These are phyloP conservation scores for Boletus huronensis DNA, from an alignment of 768 basidiomycete genomes.

Conservation along the genomic window DNA sequence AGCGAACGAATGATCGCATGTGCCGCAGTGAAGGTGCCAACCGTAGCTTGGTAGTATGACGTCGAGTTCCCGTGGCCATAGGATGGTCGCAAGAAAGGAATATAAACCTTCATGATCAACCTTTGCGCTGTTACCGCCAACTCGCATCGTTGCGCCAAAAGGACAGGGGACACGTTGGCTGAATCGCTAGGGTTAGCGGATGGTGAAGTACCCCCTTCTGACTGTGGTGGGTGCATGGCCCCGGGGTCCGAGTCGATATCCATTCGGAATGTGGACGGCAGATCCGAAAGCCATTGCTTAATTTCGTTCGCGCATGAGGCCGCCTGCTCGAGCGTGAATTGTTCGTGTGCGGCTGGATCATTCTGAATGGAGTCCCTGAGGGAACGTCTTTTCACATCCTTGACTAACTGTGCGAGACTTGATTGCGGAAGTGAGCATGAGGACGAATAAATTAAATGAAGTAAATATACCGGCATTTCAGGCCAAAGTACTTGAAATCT, in stretches of 20 bases:
- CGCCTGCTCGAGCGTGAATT: conserved; percentile 60
- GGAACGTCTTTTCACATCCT: conserved; percentile 54
- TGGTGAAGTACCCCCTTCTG: conserved; percentile 4
- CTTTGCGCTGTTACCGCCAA: conserved; percentile 57
- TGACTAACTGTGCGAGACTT: conserved; percentile 63
- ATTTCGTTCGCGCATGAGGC: conserved; percentile 55
- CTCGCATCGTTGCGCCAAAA: conserved; percentile 54
- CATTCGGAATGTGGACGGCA: conserved; percentile 50
- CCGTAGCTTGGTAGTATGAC: conserved; percentile 49
- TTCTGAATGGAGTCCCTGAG: conserved; percentile 37
- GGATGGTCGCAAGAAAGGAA: conserved; percentile 57
- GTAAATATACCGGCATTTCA: conserved; percentile 56
- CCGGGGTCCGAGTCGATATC: conserved; percentile 34
- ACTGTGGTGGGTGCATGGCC: conserved; percentile 8
- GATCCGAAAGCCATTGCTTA: conserved; percentile 46
- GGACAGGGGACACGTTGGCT: conserved; percentile 30
- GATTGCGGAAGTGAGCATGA: conserved; percentile 2
- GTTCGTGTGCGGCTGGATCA: conserved; percentile 25
- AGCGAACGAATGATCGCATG: conserved; percentile 58
- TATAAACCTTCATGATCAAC: conserved; percentile 59
- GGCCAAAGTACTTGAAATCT: conserved; percentile 47
- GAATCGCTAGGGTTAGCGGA: conserved; percentile 16
- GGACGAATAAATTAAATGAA: not conserved
- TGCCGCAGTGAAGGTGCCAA: conserved; percentile 61
- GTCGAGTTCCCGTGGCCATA: conserved; percentile 21